Conservation (phyloP, 208 protist species). For the Leishmania gerbilli region DNA sequence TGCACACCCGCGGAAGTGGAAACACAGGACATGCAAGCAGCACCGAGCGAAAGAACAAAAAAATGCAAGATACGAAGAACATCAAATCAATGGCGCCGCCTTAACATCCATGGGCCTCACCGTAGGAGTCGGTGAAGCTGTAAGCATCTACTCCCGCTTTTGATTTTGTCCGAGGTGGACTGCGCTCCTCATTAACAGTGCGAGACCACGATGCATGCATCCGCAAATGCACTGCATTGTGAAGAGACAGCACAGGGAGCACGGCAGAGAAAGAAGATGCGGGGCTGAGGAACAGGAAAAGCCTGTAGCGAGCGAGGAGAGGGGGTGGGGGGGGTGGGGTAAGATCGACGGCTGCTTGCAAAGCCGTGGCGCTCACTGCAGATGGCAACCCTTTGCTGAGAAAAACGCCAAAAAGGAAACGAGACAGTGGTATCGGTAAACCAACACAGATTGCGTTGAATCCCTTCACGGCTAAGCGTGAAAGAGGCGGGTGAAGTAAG, state of each 20-base stretch:
- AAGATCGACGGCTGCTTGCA: neutral
- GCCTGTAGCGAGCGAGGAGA: neutral
- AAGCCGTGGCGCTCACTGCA: neutral
- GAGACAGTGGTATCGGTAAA: neutral
- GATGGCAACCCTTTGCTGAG: neutral
- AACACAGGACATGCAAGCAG: no score
- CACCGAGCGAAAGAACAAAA: no score
- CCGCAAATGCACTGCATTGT: neutral
- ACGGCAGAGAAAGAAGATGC: neutral
- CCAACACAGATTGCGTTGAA: neutral
- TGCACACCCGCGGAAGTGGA: no score
- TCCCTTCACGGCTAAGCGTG: neutral
- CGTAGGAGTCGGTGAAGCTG: no score
- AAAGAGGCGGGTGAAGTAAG: neutral
- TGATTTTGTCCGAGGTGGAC: neutral
- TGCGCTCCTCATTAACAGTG: neutral
- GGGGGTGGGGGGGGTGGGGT: neutral
- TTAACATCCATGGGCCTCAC: neutral
- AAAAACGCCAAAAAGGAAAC: neutral
- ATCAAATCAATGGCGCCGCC: neutral
- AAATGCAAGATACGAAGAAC: neutral
- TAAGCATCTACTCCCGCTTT: neutral
- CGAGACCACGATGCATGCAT: neutral
- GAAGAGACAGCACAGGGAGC: neutral
- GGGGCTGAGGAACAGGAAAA: no score